Conservation (phyloP, 1,284 basidiomycete genomes). For the Cryptococcus floricola region DNA sequence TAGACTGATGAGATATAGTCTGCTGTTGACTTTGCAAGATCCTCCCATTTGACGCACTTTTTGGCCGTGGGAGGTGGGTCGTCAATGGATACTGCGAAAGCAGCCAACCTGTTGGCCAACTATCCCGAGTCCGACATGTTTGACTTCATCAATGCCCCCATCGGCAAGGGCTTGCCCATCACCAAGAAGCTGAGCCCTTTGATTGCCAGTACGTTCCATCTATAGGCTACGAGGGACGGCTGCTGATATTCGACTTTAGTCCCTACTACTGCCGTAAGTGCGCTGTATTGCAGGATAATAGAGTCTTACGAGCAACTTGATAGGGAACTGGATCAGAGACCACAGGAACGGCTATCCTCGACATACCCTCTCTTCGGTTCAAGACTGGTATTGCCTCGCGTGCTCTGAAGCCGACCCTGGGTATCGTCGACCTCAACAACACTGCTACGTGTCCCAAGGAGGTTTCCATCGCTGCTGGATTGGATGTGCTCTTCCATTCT, state of each 20-base stretch:
- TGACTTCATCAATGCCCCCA: conserved; percentile 95
- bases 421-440: conserved; percentile 79
- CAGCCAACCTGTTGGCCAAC: conserved; percentile 72
- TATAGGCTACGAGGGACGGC: background rate
- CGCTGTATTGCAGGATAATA: background rate
- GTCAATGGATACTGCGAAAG: conserved; percentile 92
- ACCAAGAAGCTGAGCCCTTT: conserved; percentile 71
- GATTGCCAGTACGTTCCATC: conserved; percentile 62
- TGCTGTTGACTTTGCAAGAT: conserved; percentile 82
- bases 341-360: conserved; percentile 94
- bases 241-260: conserved; percentile 51
- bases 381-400: conserved; percentile 95
- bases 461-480: conserved; percentile 84
- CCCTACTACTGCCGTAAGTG: conserved; percentile 77
- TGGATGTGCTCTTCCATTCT: conserved; percentile 93
- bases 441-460: conserved; percentile 78
- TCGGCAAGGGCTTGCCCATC: conserved; percentile 88
- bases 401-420: conserved; percentile 82
- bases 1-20: background rate
- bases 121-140: conserved; percentile 88
- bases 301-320: background rate
- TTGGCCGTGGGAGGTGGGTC: conserved; percentile 92
- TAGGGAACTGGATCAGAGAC: conserved; percentile 89
- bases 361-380: conserved; percentile 75
- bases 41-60: conserved; percentile 87